A percentile compares a stretch with the other conserved stretches of the same genome.
These are phyloP conservation scores for Rhodotorula sp. DNA, from an alignment of 1,284 basidiomycete species.

Conservation along the genomic window DNA sequence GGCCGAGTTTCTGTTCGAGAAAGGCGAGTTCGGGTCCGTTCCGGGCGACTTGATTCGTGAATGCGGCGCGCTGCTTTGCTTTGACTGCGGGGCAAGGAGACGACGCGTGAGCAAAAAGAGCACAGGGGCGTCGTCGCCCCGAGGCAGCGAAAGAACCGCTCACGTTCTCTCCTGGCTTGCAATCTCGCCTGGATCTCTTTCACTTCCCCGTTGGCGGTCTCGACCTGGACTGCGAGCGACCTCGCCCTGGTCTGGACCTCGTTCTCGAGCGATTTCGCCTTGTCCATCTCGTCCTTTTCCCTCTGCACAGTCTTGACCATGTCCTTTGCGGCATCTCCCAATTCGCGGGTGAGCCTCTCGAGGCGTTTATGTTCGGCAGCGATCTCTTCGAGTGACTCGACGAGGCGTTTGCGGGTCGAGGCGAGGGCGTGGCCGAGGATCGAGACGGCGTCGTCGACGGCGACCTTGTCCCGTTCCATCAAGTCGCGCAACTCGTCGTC, in stretches of 20 bases:
- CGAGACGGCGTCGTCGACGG: slow-evolving; percentile 38
- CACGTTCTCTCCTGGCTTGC: slow-evolving; percentile 23
- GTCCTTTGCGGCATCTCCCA: slow-evolving; percentile 41
- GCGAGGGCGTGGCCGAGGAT: slow-evolving; percentile 46
- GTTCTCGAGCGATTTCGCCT: slow-evolving; percentile 32
- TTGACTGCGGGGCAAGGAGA: slow-evolving; percentile 23
- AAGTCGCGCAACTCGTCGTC: slow-evolving; percentile 29
- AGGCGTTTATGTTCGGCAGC: slow-evolving; percentile 38
- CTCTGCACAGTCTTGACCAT: slow-evolving; percentile 24
- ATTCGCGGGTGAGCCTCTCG: slow-evolving; percentile 33
- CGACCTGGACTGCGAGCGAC: slow-evolving; percentile 35
- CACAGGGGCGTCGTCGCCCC: neutral
- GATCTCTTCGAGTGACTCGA: slow-evolving; percentile 36
- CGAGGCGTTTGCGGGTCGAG: slow-evolving; percentile 26
- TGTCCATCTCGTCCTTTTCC: slow-evolving; percentile 36
- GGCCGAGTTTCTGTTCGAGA: slow-evolving; percentile 43
- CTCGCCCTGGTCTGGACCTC: slow-evolving; percentile 34
- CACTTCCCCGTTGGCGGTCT: slow-evolving; percentile 34
- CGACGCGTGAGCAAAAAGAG: no score
- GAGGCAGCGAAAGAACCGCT: neutral
- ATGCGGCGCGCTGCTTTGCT: slow-evolving; percentile 30
- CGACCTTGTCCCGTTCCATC: slow-evolving; percentile 27
- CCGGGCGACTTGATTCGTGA: slow-evolving; percentile 33
- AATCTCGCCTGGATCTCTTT: slow-evolving; percentile 22
- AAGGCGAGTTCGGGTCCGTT: slow-evolving; percentile 45